phyloP scores from a whole-genome alignment of 129 eudicot genomes.

The Chrysanthemum seticuspe region DNA sequence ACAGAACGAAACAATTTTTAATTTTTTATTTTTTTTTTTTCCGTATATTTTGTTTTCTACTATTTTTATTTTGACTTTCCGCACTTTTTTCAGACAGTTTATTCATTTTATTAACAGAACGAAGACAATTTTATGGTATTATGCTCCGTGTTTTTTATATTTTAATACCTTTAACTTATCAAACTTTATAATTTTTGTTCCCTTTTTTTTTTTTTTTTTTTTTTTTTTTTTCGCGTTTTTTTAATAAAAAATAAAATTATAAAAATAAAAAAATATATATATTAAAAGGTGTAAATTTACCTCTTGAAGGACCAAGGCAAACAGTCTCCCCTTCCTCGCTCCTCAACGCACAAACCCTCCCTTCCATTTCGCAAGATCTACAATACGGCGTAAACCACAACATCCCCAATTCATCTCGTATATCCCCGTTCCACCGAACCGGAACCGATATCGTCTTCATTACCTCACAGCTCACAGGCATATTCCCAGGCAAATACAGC shows the following conservation, averaged over 20 bases:
- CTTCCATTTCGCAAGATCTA: conserved; percentile 40
- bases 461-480: conserved; percentile 36
- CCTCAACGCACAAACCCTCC: conserved; percentile 53
- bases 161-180: too few species aligned
- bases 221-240: too few species aligned
- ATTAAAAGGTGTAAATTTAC: background rate
- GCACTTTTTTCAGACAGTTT: too few species aligned
- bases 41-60: too few species aligned
- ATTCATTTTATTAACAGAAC: too few species aligned
- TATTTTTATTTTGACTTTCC: too few species aligned
- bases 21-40: too few species aligned
- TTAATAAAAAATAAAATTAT: background rate
- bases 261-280: background rate
- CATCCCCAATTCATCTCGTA: conserved; percentile 37
- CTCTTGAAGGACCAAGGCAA: conserved; percentile 27
- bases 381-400: conserved; percentile 61
- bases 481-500: background rate
- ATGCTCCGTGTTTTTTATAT: too few species aligned
- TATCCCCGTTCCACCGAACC: conserved; percentile 17
- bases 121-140: too few species aligned
- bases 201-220: too few species aligned
- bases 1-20: too few species aligned
- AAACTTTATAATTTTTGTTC: too few species aligned
- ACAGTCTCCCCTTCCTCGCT: conserved; percentile 18
- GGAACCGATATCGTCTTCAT: conserved; percentile 36